Conservation (phyloP, 2,329 filamentous ascomycete species). For the Aureobasidium sp. region DNA sequence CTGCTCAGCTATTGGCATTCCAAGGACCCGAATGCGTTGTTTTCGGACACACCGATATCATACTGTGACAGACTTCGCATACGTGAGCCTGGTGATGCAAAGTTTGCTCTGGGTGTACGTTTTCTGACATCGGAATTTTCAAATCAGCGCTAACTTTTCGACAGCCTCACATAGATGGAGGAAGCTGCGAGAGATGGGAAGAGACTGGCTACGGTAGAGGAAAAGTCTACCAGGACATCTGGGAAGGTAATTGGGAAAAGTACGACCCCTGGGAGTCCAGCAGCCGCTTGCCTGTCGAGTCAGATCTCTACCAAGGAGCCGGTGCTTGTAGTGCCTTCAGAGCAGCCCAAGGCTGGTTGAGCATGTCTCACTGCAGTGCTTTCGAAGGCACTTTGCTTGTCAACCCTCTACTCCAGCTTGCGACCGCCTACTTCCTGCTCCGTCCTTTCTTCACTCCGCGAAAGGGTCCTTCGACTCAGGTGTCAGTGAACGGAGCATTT, state of each 20-base stretch:
- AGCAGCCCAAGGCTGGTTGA: constrained; percentile 85
- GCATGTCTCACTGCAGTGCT: constrained; percentile 65
- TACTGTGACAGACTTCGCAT: constrained; percentile 46
- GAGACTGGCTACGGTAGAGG: constrained; percentile 55
- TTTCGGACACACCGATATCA: constrained; percentile 42
- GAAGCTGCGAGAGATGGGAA: constrained; percentile 45
- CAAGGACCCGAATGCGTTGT: constrained; percentile 33
- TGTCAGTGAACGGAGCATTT: constrained; percentile 24
- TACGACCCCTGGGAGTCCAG: constrained; percentile 74
- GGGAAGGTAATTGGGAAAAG: constrained; percentile 67
- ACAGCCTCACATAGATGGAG: constrained; percentile 48
- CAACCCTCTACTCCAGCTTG: constrained; percentile 67
- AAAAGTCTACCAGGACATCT: constrained; percentile 65
- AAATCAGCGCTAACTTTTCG: not conserved
- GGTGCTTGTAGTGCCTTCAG: constrained; percentile 80
- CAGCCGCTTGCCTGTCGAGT: constrained; percentile 58
- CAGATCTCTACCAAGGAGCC: constrained; percentile 71
- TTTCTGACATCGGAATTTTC: not conserved
- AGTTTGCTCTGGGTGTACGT: constrained; percentile 41
- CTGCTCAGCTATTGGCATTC: constrained; percentile 45
- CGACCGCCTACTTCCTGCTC: constrained; percentile 73
- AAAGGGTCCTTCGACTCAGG: constrained; percentile 29
- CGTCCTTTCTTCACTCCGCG: constrained; percentile 70
- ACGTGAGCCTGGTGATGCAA: constrained; percentile 48
- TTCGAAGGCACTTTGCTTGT: constrained; percentile 74